Conservation (phyloP, 1,139 yeast genomes). For the Taphrina pruni region DNA sequence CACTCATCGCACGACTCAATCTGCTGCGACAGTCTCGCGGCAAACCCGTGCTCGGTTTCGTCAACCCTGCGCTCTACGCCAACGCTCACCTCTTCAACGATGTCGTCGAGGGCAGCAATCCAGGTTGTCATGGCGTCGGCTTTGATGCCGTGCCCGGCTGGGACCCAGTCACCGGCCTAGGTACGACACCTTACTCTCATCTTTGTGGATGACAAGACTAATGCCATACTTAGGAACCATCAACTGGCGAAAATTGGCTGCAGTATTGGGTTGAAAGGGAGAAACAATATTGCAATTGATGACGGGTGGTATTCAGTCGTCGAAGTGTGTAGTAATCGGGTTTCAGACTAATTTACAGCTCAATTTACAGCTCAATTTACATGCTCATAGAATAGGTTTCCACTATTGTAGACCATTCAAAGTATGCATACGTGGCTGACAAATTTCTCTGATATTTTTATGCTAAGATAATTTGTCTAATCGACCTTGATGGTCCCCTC, state of each 20-base stretch:
- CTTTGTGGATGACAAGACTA: neutral
- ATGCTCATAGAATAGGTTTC: too few species aligned
- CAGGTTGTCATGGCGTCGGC: constrained; percentile 31
- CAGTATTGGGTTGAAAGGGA: constrained; percentile 1
- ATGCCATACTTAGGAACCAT: neutral
- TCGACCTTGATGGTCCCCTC: constrained; percentile 42
- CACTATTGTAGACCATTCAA: too few species aligned
- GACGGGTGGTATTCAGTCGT: too few species aligned
- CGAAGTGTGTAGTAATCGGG: too few species aligned
- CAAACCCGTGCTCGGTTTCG: constrained; percentile 24
- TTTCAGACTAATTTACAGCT: too few species aligned
- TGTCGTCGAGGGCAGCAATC: constrained; percentile 26
- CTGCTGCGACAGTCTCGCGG: constrained; percentile 9
- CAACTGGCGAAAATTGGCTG: neutral
- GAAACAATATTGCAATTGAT: too few species aligned
- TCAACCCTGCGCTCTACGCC: constrained; percentile 29
- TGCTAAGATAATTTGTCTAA: neutral
- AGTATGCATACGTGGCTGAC: too few species aligned
- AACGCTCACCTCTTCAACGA: constrained; percentile 17
- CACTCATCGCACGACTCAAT: constrained; percentile 23
- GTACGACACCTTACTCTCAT: constrained; percentile 5
- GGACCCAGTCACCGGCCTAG: constrained; percentile 37
- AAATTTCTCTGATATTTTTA: neutral
- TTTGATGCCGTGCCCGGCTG: constrained; percentile 25
- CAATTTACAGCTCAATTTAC: too few species aligned